Evolutionary conservation across 2,329 filamentous ascomycete species (phyloP).

Genomic region (Harringtonia lauricola): DNA sequence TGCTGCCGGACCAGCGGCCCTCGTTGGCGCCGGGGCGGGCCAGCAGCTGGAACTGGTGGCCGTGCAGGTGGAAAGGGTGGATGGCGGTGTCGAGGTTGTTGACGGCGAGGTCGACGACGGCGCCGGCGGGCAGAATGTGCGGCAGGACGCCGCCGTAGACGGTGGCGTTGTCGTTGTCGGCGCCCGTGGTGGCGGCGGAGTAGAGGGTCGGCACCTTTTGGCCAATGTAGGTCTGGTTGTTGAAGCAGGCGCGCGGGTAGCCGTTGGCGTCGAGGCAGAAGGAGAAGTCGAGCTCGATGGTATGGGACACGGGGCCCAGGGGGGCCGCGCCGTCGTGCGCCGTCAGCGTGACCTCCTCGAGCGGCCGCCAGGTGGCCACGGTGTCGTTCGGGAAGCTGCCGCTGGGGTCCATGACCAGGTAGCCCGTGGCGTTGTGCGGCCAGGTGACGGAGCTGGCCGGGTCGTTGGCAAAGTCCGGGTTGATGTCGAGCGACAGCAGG

Average conservation of each 20-base stretch:
- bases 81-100: conserved; percentile 36
- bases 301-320: conserved; percentile 34
- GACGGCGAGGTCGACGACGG: conserved; percentile 34
- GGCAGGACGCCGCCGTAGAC: conserved; percentile 33
- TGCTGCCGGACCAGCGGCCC: conserved; percentile 24
- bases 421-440: conserved; percentile 30
- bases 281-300: conserved; percentile 41
- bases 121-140: conserved; percentile 25
- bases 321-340: conserved; percentile 32
- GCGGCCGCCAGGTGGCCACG: conserved; percentile 33
- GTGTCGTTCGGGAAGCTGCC: conserved; percentile 18
- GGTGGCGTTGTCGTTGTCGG: conserved; percentile 26
- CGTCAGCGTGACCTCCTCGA: conserved; percentile 50
- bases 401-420: conserved; percentile 26
- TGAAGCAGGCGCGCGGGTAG: conserved; percentile 50
- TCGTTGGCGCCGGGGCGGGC: conserved; percentile 24
- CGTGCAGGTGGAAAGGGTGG: conserved; percentile 44
- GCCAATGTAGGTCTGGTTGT: conserved; percentile 54
- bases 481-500: conserved; percentile 31
- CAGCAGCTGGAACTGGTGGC: conserved; percentile 44
- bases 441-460: conserved; percentile 15
- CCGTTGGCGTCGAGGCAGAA: conserved; percentile 53
- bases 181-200: conserved; percentile 50
- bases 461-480: conserved; percentile 27
- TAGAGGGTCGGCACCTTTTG: conserved; percentile 64